A percentile compares a stretch with the other conserved stretches of the same genome.
These are phyloP conservation scores for Neonectria sp. DNA, from an alignment of 2,329 filamentous ascomycete genomes.

Conservation along the genomic window DNA sequence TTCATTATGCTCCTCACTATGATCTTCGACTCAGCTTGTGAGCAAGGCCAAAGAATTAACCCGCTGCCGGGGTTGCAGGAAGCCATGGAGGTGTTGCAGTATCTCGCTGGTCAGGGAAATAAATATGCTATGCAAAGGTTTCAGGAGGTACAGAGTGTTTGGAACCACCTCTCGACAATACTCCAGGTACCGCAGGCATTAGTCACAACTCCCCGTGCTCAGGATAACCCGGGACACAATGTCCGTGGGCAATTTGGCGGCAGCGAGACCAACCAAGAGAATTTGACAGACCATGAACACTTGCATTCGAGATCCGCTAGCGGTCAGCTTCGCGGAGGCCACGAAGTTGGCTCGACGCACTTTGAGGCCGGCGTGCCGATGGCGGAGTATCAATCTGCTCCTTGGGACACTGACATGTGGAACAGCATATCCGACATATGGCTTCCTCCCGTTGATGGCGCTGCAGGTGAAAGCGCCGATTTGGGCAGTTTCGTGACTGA, in stretches of 20 bases:
- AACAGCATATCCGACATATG: constrained; percentile 16
- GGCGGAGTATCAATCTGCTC: neutral
- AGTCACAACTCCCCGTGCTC: neutral
- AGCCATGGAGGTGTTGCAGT: constrained; percentile 33
- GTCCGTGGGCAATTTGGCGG: neutral
- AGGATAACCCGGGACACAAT: neutral
- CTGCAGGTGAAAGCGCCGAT: neutral
- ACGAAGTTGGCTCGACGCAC: neutral
- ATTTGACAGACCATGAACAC: neutral
- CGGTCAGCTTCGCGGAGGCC: neutral
- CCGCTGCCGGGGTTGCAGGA: constrained; percentile 28
- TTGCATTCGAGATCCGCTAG: neutral
- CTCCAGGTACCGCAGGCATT: neutral
- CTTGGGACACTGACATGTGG: neutral
- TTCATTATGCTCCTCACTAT: constrained; percentile 29
- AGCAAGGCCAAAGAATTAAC: constrained; percentile 22
- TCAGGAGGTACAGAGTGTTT: constrained; percentile 14
- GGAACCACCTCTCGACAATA: constrained; percentile 6
- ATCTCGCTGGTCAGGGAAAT: constrained; percentile 30
- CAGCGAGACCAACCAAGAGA: neutral
- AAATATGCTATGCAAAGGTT: constrained; percentile 20
- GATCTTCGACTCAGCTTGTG: constrained; percentile 27
- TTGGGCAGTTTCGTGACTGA: neutral
- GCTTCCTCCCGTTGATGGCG: constrained; percentile 8
- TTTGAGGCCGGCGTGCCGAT: neutral